Evolutionary conservation across 1,284 basidiomycete species (phyloP), one percentile per base, ranked within the genome.

Genomic region (Cryptococcus sp.): DNA sequence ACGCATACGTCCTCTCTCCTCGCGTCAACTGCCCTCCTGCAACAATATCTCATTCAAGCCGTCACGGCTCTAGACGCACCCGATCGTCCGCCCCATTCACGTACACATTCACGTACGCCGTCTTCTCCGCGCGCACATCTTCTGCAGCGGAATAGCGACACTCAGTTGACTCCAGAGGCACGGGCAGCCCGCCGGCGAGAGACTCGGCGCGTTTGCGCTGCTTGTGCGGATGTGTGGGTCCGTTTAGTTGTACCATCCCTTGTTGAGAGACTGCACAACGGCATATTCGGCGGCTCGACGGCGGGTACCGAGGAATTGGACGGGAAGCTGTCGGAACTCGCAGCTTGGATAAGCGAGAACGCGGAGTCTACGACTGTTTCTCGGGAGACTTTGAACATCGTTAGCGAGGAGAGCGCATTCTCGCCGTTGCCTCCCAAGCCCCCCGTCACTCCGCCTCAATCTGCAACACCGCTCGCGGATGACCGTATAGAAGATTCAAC

Each of bases 181-280:
- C 61, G 70, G 20, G 49, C 66, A 13, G 64, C 66, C 71, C 66
- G 73, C 72, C 67, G 70, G 66, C 69, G 66, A 68, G 73, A 73
- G 70, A 73, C 64, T 57, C 75, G 60, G 81, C 85, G 63, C 68
- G 77, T 86, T 5, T 76, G 85, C 27, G 74, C 82, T 19, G 83
- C 83, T 0, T 82, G 81, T 5, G 87, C 85, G 2, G 74, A 82
- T 51, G 48, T 62, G 2, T 74, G 72, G 72, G 45, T 84, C 40
- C 73, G 76, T 11, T 80, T 87, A 17, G 81, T 91, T 49, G 83
- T 87, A 7, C 87, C 88, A 3, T 91, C 88, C 69, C 69, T 89
- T 61, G 78, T 83, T 64, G 80, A 85, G 23, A 90, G 86, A 4
- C 71, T 92, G 52, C 80, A 84, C 13, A 84, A 88, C 65, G 90